These are phyloP conservation scores for Lactifluus echinatus DNA, from an alignment of 768 basidiomycete species.

Conservation along the genomic window DNA sequence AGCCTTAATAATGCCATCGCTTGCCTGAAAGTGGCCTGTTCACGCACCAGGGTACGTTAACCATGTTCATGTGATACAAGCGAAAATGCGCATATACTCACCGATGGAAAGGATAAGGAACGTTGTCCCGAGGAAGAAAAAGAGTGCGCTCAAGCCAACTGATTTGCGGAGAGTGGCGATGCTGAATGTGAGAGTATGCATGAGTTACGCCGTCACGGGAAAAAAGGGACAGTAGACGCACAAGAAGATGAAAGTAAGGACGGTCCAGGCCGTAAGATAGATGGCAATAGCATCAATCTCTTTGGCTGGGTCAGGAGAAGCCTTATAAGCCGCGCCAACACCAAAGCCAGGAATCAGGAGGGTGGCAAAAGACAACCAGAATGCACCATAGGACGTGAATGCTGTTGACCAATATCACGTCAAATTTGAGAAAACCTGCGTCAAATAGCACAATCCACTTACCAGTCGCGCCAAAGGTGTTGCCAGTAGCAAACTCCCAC, in stretches of 20 bases:
- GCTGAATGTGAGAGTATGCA: slow-evolving; percentile 23
- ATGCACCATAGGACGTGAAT: slow-evolving; percentile 76
- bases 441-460: slow-evolving; percentile 23
- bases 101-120: slow-evolving; percentile 40
- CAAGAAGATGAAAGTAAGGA: slow-evolving; percentile 64
- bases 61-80: neutral
- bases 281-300: slow-evolving; percentile 61
- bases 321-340: slow-evolving; percentile 43
- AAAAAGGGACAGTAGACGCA: neutral
- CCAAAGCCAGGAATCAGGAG: slow-evolving; percentile 67
- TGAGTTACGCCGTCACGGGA: neutral
- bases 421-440: neutral
- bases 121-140: slow-evolving; percentile 46
- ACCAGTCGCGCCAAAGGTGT: slow-evolving; percentile 68
- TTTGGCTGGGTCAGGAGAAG: slow-evolving; percentile 25
- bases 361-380: slow-evolving; percentile 79
- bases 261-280: slow-evolving; percentile 64
- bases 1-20: slow-evolving; percentile 25
- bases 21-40: slow-evolving; percentile 16
- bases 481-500: slow-evolving; percentile 56
- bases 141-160: slow-evolving; percentile 39
- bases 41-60: neutral
- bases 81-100: slow-evolving; percentile 19
- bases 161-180: slow-evolving; percentile 45
- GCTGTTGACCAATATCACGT: slow-evolving; percentile 33